These are phyloP conservation scores for Cladosporium austrohemisphaericum DNA, from an alignment of 2,329 filamentous ascomycete genomes.

Conservation along the genomic window DNA sequence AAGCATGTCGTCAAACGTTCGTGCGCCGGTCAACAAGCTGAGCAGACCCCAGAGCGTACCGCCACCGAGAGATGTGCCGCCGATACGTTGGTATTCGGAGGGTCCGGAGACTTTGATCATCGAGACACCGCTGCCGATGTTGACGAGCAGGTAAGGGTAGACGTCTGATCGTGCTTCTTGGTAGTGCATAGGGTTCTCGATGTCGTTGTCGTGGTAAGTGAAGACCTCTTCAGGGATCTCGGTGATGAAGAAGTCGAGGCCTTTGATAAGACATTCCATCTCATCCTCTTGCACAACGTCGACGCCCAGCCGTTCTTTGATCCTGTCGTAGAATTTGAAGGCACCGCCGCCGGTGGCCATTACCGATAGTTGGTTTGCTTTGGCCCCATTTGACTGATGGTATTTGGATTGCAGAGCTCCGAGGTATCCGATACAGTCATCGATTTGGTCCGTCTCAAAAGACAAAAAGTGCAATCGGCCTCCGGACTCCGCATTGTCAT, in stretches of 20 bases:
- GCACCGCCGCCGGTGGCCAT: slow-evolving; percentile 96
- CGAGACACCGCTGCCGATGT: slow-evolving; percentile 94
- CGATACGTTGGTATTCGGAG: slow-evolving; percentile 80
- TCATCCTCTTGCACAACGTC: slow-evolving; percentile 92
- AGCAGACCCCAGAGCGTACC: slow-evolving; percentile 97
- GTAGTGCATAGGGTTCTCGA: slow-evolving; percentile 78
- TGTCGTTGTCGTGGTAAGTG: slow-evolving; percentile 75
- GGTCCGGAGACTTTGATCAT: slow-evolving; percentile 97
- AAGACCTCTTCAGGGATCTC: slow-evolving; percentile 97
- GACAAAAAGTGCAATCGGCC: slow-evolving; percentile 91
- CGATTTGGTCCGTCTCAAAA: slow-evolving; percentile 93
- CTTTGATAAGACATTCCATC: slow-evolving; percentile 94
- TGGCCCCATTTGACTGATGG: slow-evolving; percentile 67
- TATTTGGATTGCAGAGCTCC: slow-evolving; percentile 79
- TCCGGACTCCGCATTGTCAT: slow-evolving; percentile 59
- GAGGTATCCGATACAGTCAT: slow-evolving; percentile 91
- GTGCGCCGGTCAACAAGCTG: slow-evolving; percentile 84
- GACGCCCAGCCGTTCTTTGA: slow-evolving; percentile 76
- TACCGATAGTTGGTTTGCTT: slow-evolving; percentile 65
- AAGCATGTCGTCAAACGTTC: slow-evolving; percentile 97
- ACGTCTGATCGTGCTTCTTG: slow-evolving; percentile 73
- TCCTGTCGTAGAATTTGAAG: slow-evolving; percentile 93
- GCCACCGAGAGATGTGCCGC: slow-evolving; percentile 88
- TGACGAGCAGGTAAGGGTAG: slow-evolving; percentile 95
- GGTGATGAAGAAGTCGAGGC: slow-evolving; percentile 97